Evolutionary conservation across 2,329 filamentous ascomycete species (phyloP).

Genomic region (Mollisia scopiformis): DNA sequence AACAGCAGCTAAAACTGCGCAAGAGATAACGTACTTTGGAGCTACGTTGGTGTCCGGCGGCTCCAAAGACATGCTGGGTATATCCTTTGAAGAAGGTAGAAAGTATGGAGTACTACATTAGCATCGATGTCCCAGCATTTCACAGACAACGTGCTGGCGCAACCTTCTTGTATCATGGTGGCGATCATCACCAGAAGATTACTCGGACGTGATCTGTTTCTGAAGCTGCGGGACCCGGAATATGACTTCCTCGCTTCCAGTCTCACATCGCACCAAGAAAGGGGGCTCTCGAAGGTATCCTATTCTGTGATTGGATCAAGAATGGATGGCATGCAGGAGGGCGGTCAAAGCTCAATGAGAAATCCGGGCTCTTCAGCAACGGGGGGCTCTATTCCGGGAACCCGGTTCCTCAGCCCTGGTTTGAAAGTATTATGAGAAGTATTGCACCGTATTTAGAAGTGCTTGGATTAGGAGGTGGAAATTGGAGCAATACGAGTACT

Average conservation of each 20-base stretch:
- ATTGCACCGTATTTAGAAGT: too few relatives aligned
- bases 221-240: neutral
- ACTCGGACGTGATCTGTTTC: too few relatives aligned
- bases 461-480: neutral
- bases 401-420: neutral
- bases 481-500: too few relatives aligned
- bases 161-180: neutral
- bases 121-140: neutral
- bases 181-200: too few relatives aligned
- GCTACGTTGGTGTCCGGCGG: constrained; percentile 12
- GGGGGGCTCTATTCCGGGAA: neutral
- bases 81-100: neutral
- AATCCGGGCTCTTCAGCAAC: neutral
- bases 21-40: constrained; percentile 10
- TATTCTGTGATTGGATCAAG: neutral
- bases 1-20: constrained; percentile 12
- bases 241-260: neutral
- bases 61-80: neutral
- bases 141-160: neutral
- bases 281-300: neutral
- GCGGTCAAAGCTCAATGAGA: neutral
- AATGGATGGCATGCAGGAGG: neutral
- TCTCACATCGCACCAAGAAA: neutral
- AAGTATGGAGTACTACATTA: neutral
- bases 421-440: neutral